Percentiles rank a stretch among this genome's conserved stretches.
Evolutionary conservation across 2,329 filamentous ascomycete species (phyloP).

Genomic region (Penicillium sp.): DNA sequence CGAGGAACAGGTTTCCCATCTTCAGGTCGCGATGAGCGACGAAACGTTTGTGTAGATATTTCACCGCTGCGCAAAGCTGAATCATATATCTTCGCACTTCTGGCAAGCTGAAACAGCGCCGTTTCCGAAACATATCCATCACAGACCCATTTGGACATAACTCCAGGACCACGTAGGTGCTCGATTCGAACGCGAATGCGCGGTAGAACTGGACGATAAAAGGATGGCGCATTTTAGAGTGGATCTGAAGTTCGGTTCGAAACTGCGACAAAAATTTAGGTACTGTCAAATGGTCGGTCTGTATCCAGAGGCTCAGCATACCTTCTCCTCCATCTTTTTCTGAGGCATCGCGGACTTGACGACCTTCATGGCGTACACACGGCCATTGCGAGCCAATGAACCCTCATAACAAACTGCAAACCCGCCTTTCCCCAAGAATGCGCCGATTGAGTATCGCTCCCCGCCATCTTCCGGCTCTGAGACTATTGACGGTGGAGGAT

Average conservation of each 20-base stretch:
- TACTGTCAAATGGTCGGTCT: neutral
- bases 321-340: constrained; percentile 54
- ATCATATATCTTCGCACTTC: constrained; percentile 93
- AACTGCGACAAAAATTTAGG: constrained; percentile 48
- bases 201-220: constrained; percentile 95
- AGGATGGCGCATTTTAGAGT: constrained; percentile 94
- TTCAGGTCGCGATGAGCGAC: constrained; percentile 97
- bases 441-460: constrained; percentile 47
- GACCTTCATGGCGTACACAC: constrained; percentile 51
- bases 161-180: constrained; percentile 91
- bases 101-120: constrained; percentile 85
- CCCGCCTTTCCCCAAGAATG: constrained; percentile 50
- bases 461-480: constrained; percentile 45
- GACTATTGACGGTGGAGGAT: constrained; percentile 45
- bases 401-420: constrained; percentile 54
- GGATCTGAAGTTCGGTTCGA: constrained; percentile 86
- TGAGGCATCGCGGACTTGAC: constrained; percentile 51
- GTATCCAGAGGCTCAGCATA: constrained; percentile 17
- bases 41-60: constrained; percentile 93
- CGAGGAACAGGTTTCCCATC: constrained; percentile 96
- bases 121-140: constrained; percentile 94
- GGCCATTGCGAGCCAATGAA: constrained; percentile 42
- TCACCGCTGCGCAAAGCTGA: constrained; percentile 93
- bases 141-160: constrained; percentile 93
- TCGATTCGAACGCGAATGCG: constrained; percentile 84